phyloP scores from a whole-genome alignment of 805 yeast genomes.

The Starmerella davenportii region DNA sequence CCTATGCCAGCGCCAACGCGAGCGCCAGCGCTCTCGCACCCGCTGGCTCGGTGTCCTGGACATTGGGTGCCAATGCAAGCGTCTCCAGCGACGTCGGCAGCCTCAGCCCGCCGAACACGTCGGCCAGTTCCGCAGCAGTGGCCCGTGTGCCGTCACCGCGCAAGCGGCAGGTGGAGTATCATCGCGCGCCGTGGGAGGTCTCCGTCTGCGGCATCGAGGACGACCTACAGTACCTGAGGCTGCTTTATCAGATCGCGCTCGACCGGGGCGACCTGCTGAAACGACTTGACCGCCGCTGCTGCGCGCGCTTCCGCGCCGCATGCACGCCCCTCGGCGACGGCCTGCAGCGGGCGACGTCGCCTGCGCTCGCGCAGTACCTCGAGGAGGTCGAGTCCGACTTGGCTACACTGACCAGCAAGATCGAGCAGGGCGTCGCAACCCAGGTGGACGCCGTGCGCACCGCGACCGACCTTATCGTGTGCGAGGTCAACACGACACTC shows the following conservation, averaged over 20 bases:
- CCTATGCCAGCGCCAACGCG: no score
- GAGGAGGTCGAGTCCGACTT: conserved; percentile 11
- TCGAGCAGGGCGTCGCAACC: conserved; percentile 14
- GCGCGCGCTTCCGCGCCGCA: neutral
- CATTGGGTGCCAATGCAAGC: no score
- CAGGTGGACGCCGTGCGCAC: conserved; percentile 14
- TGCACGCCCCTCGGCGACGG: conserved; percentile 5
- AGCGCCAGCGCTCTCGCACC: no score
- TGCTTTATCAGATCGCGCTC: conserved; percentile 12
- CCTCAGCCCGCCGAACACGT: no score
- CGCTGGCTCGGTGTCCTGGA: no score
- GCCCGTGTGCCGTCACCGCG: neutral
- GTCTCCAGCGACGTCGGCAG: no score
- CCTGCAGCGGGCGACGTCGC: conserved; percentile 3
- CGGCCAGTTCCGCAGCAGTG: no score
- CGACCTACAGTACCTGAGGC: conserved; percentile 14
- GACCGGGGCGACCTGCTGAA: conserved; percentile 5
- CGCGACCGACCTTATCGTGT: conserved; percentile 17
- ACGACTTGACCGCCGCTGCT: neutral
- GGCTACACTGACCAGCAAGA: conserved; percentile 8
- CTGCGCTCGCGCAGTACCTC: conserved; percentile 10
- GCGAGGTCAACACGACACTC: conserved; percentile 18
- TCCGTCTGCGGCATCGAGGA: conserved; percentile 3
- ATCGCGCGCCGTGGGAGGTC: conserved; percentile 7
- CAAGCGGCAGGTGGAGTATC: neutral